Percentiles rank a stretch among this genome's conserved stretches.
Evolutionary conservation across 441 rosid species (phyloP).

Genomic region (Rhodomyrtus psidioides): DNA sequence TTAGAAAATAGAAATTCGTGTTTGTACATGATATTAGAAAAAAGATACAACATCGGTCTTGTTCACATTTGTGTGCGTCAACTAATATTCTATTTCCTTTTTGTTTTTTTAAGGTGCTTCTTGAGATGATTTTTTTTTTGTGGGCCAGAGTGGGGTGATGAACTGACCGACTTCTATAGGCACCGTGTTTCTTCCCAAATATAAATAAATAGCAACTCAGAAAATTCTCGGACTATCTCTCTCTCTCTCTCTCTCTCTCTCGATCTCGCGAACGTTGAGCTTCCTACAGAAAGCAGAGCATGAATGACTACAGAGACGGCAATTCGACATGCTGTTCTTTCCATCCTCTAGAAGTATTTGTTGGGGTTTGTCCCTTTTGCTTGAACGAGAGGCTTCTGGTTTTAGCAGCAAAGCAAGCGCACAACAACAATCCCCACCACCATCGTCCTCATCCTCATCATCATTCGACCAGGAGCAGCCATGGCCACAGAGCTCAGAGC

Average conservation of each 20-base stretch:
- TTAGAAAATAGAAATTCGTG: neutral
- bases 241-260: neutral
- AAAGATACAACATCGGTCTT: neutral
- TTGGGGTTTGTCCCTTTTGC: slow-evolving; percentile 81
- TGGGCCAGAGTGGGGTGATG: neutral
- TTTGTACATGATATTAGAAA: neutral
- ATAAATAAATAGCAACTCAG: neutral
- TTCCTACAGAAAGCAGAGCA: slow-evolving; percentile 4
- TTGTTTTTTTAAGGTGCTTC: neutral
- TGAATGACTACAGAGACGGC: slow-evolving; percentile 59
- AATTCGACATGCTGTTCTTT: slow-evolving; percentile 48
- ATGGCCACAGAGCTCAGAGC: slow-evolving; percentile 4
- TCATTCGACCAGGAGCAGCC: slow-evolving; percentile 7
- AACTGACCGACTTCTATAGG: neutral
- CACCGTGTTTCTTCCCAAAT: neutral
- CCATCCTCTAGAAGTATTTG: slow-evolving; percentile 52
- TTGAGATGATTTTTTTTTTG: neutral
- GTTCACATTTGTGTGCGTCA: neutral
- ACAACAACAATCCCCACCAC: neutral
- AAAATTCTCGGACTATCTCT: neutral
- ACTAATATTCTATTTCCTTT: neutral
- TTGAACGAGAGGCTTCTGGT: slow-evolving; percentile 72
- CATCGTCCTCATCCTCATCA: neutral
- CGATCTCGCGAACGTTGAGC: neutral
- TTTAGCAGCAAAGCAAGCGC: slow-evolving; percentile 61